These are phyloP conservation scores for Dryas drummondii DNA, from an alignment of 306 rosid genomes.

Conservation along the genomic window DNA sequence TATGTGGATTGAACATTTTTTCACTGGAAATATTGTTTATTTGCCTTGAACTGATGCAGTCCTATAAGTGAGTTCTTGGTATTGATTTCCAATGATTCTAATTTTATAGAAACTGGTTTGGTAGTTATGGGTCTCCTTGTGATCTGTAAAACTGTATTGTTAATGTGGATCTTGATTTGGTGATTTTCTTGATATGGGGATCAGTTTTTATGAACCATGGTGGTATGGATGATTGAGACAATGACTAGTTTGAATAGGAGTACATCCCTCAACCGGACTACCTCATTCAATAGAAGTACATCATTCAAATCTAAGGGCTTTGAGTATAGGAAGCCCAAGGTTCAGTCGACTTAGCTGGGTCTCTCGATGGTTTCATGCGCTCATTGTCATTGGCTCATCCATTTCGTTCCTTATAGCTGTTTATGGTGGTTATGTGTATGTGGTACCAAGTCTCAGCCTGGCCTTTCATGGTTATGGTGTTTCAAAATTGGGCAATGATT, in stretches of 20 bases:
- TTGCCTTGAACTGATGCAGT: constrained; percentile 10
- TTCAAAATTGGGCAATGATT: constrained; percentile 24
- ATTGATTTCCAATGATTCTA: not conserved
- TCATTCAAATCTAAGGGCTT: constrained; percentile 47
- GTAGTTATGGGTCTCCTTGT: constrained; percentile 25
- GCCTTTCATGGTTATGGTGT: constrained; percentile 38
- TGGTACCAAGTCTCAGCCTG: constrained; percentile 56
- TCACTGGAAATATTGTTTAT: not conserved
- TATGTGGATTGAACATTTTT: not conserved
- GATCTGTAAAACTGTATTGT: not conserved
- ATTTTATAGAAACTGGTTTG: constrained; percentile 15
- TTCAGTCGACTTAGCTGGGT: constrained; percentile 46
- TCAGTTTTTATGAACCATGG: constrained; percentile 10
- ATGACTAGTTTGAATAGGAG: constrained; percentile 49
- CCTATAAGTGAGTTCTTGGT: not conserved
- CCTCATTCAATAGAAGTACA: constrained; percentile 36
- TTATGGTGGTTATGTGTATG: constrained; percentile 55
- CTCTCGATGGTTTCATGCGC: constrained; percentile 45
- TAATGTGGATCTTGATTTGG: constrained; percentile 16
- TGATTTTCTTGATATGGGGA: constrained; percentile 8
- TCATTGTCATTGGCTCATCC: constrained; percentile 48
- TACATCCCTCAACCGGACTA: constrained; percentile 27
- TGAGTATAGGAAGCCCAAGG: constrained; percentile 45
- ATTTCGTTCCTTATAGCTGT: constrained; percentile 60
- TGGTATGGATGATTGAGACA: constrained; percentile 37